Evolutionary conservation across 2,329 filamentous ascomycete genomes (phyloP).

Genomic region (Aspergillus sp.): DNA sequence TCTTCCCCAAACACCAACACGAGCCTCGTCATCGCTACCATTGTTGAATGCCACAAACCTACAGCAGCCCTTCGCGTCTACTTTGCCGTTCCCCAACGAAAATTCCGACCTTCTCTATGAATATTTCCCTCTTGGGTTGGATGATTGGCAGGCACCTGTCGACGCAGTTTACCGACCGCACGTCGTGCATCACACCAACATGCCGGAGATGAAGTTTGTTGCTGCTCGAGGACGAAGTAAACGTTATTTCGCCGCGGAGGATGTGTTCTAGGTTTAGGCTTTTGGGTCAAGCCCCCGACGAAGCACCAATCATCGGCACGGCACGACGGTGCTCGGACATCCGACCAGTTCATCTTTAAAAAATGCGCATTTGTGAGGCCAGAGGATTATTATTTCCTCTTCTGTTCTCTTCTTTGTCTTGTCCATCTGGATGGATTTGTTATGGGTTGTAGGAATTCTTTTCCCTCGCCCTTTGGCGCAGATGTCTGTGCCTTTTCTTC

Average conservation of each 20-base stretch:
- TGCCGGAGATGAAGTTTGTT: constrained; percentile 70
- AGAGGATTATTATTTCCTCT: neutral
- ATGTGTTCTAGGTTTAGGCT: constrained; percentile 31
- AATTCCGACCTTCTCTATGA: constrained; percentile 85
- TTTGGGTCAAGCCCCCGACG: neutral
- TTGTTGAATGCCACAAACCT: constrained; percentile 32
- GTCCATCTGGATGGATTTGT: constrained; percentile 12
- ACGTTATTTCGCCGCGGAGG: constrained; percentile 69
- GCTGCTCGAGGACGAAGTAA: constrained; percentile 66
- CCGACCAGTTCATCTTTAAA: no score
- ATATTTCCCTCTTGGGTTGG: constrained; percentile 87
- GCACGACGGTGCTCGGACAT: no score
- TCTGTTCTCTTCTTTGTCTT: constrained; percentile 3
- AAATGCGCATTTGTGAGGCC: neutral
- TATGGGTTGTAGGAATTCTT: constrained; percentile 1
- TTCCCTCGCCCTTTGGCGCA: constrained; percentile 4
- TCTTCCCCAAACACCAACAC: constrained; percentile 28
- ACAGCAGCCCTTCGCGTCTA: constrained; percentile 57
- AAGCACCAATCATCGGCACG: neutral
- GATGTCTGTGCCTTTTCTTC: neutral
- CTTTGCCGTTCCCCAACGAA: constrained; percentile 52
- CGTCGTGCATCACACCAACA: constrained; percentile 82
- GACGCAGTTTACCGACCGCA: constrained; percentile 90
- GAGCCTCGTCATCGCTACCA: constrained; percentile 33
- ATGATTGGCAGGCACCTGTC: constrained; percentile 88